These are phyloP conservation scores for Xylaria bambusicola DNA, from an alignment of 495 filamentous ascomycete species.

Conservation along the genomic window DNA sequence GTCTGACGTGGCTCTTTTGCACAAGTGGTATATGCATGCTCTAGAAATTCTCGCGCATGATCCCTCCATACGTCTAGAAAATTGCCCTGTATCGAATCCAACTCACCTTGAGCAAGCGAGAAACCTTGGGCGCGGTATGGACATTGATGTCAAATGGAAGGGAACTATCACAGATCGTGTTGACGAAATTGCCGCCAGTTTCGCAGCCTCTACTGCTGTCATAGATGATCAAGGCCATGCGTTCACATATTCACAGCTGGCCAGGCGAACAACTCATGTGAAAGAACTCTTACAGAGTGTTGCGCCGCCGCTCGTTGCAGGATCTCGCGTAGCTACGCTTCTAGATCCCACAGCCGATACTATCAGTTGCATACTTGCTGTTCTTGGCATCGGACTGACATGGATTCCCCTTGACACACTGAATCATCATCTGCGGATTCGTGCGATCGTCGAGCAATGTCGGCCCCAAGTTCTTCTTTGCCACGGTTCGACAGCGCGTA, in stretches of 20 bases:
- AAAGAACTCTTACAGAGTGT: background rate
- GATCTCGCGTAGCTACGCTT: background rate
- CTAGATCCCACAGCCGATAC: background rate
- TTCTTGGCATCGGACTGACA: conserved; percentile 1
- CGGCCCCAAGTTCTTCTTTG: conserved; percentile 1
- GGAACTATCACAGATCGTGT: conserved; percentile 28
- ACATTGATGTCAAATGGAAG: background rate
- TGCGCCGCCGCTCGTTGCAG: background rate
- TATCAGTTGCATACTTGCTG: conserved; percentile 4
- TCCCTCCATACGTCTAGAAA: background rate
- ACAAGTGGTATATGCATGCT: conserved; percentile 4
- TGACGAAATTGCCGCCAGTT: conserved; percentile 14
- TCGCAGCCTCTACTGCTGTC: conserved; percentile 18
- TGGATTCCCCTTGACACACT: conserved; percentile 14
- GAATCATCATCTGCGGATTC: background rate
- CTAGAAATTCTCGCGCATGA: background rate
- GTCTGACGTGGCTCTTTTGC: conserved; percentile 7
- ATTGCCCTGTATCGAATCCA: background rate
- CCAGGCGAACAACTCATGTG: background rate
- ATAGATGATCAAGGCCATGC: conserved; percentile 17
- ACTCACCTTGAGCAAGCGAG: background rate
- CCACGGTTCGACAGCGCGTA: conserved; percentile 1
- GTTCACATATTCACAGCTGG: conserved; percentile 19
- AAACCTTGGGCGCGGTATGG: background rate
- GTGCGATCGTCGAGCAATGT: conserved; percentile 4